Evolutionary conservation across 2,329 filamentous ascomycete species (phyloP), one percentile per base, ranked within the genome.

Genomic region (Pseudogymnoascus sp.): DNA sequence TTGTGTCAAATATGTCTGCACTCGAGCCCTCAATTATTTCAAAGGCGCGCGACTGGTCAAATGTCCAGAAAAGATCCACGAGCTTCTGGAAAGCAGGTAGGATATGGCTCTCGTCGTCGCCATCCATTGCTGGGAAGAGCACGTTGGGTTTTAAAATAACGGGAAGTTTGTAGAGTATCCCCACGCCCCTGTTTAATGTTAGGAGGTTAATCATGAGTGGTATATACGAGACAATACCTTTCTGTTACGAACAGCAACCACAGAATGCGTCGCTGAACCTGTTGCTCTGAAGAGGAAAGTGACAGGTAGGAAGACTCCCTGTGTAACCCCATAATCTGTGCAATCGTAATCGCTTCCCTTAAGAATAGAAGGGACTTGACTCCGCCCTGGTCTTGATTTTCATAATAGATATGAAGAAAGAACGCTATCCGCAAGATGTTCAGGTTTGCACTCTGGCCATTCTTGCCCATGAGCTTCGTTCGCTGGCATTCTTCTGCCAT

Each of bases 391-490:
- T 73, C 67, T 63, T 77, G 74, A 62, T 82, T 82, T 67, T 82
- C 80, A 65, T 81, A 76, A 61, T 80, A 81, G 10, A 81, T 77
- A 66, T 82, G 80, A 16, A 82, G 70, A 59, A 82, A 82, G 66
- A 82, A 82, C 0, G 79, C 78, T 1, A 77, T 78, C 4, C 79
- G 74, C 3, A 82, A 66, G 35, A 72, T 73, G 59, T 80, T 75
- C 19, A 82, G 70, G 14, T 73, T 75, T 38, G 73, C 69, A 3
- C 68, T 65, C 13, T 67, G 69, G 21, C 70, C 72, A 26, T 71
- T 72, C 21, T 72, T 67, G 37, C 69, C 70, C 67, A 62, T 69
- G 56, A 63, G 70, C 61, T 69, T 73, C 35, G 69, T 70, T 5
- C 71, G 67, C 62, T 75, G 71, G 42, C 75, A 77, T 63, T 78